Base-by-base conservation (phyloP, 768 basidiomycete genomes). In the Suillus subluteus region DNA sequence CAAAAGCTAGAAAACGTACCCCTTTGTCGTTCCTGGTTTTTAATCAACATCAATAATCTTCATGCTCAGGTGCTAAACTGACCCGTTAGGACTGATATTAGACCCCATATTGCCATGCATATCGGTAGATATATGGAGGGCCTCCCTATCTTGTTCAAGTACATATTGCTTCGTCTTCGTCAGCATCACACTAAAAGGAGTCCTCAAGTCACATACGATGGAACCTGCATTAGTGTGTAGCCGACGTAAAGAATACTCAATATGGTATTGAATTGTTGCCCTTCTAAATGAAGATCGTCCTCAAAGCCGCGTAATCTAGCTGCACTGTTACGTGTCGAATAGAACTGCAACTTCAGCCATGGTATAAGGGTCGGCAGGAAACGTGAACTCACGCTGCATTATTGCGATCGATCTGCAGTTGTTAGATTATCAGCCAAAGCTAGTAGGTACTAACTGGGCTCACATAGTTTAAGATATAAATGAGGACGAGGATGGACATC, bases 161-260 rank as follows among this genome's bases (percentile, higher is more conserved):
- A 85, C 82, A 91, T 88, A 69, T 91, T 92, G 21, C 91, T 93
- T 69, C 30, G 55, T 21, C 58, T 21, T n/a, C 9, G 38, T 23
- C 26, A 56, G 7, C 58, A 46, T 30, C 59, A n/a, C 1, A 38
- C 23, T 55, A 32, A 63, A 40, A 32, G 48, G 21, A 59, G 30
- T 11, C 58, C 40, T 48, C 26, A 37, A 72, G 5, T 13, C 4
- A 78, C 88, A 72, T 70, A 89, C 88, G 88, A 90, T 41, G 91
- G 91, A 63, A 93, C 83, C 74, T 93, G 91, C 91, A 92, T 91
- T 46, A 91, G 76, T 65, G 90, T 90, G 72, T 92, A 92, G 18
- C 90, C 90, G 40, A 89, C 81, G 69, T 90, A 91, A 58, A 91
- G 81, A 62, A 90, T 85, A 50, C 88, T 88, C 50, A 93, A 76